Evolutionary conservation across 179 eudicot species (phyloP).

Genomic region (Spergularia azorica): DNA sequence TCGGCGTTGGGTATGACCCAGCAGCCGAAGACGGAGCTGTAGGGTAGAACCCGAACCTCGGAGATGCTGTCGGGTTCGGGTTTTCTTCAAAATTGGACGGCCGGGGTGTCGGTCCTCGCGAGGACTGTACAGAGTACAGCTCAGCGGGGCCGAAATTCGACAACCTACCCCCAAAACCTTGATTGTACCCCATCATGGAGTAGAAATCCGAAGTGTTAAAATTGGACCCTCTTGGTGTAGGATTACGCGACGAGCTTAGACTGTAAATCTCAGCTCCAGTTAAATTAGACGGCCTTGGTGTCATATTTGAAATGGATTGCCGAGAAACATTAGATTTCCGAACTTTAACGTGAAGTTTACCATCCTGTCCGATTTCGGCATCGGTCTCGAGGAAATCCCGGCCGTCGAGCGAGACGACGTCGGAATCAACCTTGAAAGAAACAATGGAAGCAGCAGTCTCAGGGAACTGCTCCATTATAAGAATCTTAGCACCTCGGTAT

Average conservation of each 20-base stretch:
- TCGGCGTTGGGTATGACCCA: conserved; percentile 77
- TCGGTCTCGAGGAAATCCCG: conserved; percentile 62
- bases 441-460: conserved; percentile 74
- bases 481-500: conserved; percentile 68
- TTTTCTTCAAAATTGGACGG: conserved; percentile 88
- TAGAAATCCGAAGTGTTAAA: conserved; percentile 82
- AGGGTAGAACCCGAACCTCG: conserved; percentile 71
- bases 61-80: conserved; percentile 40
- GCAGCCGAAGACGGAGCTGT: conserved; percentile 8
- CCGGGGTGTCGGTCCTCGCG: conserved; percentile 66
- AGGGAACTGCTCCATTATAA: conserved; percentile 73
- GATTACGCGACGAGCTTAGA: conserved; percentile 77
- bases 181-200: conserved; percentile 72
- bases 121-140: conserved; percentile 58
- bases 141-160: conserved; percentile 56
- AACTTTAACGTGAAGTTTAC: conserved; percentile 66
- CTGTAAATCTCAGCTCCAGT: conserved; percentile 97
- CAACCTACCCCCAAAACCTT: conserved; percentile 49
- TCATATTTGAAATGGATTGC: conserved; percentile 45
- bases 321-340: conserved; percentile 67
- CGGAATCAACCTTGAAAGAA: conserved; percentile 68
- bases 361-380: conserved; percentile 63
- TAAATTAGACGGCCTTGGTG: conserved; percentile 73
- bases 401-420: conserved; percentile 68
- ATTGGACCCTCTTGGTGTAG: conserved; percentile 84